Conservation (phyloP, 352 stramenopile genomes). For the Pythium aristosporum region DNA sequence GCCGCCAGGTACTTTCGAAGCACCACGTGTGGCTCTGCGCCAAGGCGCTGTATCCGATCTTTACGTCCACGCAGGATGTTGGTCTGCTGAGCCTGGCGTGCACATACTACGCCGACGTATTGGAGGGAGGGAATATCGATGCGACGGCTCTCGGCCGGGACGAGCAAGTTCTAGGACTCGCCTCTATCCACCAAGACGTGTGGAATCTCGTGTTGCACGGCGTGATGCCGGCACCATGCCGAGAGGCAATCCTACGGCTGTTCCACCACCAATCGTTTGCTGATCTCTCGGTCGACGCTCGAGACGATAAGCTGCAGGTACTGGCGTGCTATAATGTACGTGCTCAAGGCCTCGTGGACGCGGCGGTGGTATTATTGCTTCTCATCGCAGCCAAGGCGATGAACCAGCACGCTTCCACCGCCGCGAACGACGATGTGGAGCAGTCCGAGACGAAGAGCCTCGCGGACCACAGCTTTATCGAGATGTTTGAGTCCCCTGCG, state of each 20-base stretch:
- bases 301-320: slow-evolving; percentile 41
- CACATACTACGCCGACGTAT: slow-evolving; percentile 63
- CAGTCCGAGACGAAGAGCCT: slow-evolving; percentile 3
- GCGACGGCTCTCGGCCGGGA: slow-evolving; percentile 27
- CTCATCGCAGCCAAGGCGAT: slow-evolving; percentile 56
- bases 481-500: slow-evolving; percentile 45
- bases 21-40: slow-evolving; percentile 51
- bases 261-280: slow-evolving; percentile 37
- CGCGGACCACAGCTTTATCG: slow-evolving; percentile 43
- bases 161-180: slow-evolving; percentile 15
- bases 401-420: slow-evolving; percentile 17
- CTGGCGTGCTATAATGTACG: slow-evolving; percentile 69
- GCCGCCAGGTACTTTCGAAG: slow-evolving; percentile 49
- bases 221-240: slow-evolving; percentile 32
- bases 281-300: neutral
- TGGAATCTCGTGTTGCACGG: slow-evolving; percentile 54
- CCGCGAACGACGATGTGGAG: neutral
- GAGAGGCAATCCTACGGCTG: slow-evolving; percentile 45
- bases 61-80: slow-evolving; percentile 36
- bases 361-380: slow-evolving; percentile 62
- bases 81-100: slow-evolving; percentile 51
- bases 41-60: slow-evolving; percentile 43
- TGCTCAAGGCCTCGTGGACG: slow-evolving; percentile 61
- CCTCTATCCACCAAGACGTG: slow-evolving; percentile 34
- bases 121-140: slow-evolving; percentile 58